A percentile compares a stretch with the other conserved stretches of the same genome.
Evolutionary conservation across 2,329 filamentous ascomycete genomes (phyloP).

Genomic region (Sclerotinia subarctica): DNA sequence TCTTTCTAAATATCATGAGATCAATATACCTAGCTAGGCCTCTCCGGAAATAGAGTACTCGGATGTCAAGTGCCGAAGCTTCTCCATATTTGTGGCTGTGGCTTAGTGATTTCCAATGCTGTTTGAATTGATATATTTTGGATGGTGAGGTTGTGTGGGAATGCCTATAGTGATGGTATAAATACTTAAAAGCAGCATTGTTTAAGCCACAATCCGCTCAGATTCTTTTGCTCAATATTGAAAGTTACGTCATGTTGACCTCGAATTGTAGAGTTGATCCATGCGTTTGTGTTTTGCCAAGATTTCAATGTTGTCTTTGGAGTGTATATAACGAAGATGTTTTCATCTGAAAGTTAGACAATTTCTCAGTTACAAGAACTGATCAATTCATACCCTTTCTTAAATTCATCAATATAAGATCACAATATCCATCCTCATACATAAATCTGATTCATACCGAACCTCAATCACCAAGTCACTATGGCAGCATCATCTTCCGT

Average conservation of each 20-base stretch:
- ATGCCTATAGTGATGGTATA: neutral
- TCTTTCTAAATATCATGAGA: neutral
- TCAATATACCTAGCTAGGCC: no score
- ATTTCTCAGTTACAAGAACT: neutral
- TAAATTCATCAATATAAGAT: neutral
- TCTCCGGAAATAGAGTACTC: neutral
- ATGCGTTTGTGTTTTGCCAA: neutral
- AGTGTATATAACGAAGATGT: neutral
- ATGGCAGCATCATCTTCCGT: conserved; percentile 21
- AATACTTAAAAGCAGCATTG: neutral
- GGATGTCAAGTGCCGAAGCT: neutral
- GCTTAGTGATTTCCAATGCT: neutral
- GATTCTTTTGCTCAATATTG: neutral
- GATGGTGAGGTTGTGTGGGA: fast-evolving
- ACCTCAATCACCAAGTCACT: neutral
- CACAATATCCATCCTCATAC: neutral
- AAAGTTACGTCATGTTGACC: neutral
- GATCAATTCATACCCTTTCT: neutral
- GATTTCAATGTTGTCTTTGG: neutral
- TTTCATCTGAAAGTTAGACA: neutral
- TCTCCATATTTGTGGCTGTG: conserved; percentile 1
- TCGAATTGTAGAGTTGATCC: neutral
- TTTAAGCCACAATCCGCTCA: neutral
- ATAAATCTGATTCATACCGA: neutral
- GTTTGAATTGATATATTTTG: neutral